Evolutionary conservation across 306 rosid genomes (phyloP).

Genomic region (Dryas drummondii): DNA sequence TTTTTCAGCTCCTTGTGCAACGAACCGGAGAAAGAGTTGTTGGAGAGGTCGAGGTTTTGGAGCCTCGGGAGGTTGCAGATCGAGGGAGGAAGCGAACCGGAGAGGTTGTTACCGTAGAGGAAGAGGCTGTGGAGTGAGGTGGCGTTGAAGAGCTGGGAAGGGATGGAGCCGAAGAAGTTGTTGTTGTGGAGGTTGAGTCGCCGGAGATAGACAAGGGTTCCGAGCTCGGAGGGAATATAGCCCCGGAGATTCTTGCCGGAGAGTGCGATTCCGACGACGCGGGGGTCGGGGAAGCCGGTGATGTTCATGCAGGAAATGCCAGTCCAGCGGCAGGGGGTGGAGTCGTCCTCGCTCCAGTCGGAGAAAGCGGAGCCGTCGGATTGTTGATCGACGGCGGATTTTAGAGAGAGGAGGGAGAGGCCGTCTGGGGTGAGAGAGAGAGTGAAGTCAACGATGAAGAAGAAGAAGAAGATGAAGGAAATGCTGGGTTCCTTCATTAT

Average conservation of each 20-base stretch:
- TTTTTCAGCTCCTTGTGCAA: conserved; percentile 44
- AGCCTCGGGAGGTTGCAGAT: conserved; percentile 67
- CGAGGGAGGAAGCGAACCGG: conserved; percentile 69
- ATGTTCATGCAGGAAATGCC: conserved; percentile 81
- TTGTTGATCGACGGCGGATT: conserved; percentile 70
- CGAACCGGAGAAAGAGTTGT: conserved; percentile 65
- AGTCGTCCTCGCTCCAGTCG: conserved; percentile 75
- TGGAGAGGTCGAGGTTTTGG: conserved; percentile 86
- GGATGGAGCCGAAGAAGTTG: conserved; percentile 68
- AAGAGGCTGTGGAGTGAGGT: conserved; percentile 75
- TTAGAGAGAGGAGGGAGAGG: conserved; percentile 82
- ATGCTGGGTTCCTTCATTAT: not conserved
- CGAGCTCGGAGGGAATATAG: conserved; percentile 92
- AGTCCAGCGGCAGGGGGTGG: conserved; percentile 74
- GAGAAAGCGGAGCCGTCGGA: conserved; percentile 45
- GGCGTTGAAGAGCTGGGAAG: conserved; percentile 84
- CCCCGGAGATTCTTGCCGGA: conserved; percentile 79
- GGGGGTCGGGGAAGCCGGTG: conserved; percentile 54
- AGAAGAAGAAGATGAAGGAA: not conserved
- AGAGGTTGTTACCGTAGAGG: conserved; percentile 85
- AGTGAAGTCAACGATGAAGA: not conserved
- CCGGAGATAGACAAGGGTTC: conserved; percentile 68
- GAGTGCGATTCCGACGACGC: conserved; percentile 74
- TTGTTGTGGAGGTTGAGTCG: conserved; percentile 82
- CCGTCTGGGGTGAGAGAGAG: conserved; percentile 79